Percentiles rank a stretch among this genome's conserved stretches.
These are phyloP conservation scores for Suillus alpinus DNA, from an alignment of 768 basidiomycete species.

Conservation along the genomic window DNA sequence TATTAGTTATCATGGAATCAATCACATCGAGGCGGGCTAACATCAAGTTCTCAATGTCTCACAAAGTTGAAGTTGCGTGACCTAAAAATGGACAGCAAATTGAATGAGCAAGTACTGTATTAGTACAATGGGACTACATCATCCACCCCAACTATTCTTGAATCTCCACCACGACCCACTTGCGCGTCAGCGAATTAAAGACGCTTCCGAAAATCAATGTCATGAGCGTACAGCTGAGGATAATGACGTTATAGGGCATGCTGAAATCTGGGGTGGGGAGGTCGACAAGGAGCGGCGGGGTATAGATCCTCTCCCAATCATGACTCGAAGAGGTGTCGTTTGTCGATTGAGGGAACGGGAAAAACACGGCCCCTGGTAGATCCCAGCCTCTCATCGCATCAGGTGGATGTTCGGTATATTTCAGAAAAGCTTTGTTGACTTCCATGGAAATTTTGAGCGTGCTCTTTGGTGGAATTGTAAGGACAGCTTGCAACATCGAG, in stretches of 20 bases:
- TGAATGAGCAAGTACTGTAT: background rate
- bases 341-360: constrained; percentile 27
- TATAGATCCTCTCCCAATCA: constrained; percentile 57
- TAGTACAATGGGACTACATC: background rate
- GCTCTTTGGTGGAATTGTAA: constrained; percentile 68
- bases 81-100: background rate
- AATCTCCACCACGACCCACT: constrained; percentile 60
- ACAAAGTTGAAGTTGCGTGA: background rate
- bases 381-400: constrained; percentile 97
- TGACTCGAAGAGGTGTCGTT: background rate
- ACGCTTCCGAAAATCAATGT: constrained; percentile 92
- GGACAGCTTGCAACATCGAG: constrained; percentile 67
- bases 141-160: constrained; percentile 12
- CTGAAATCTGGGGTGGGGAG: constrained; percentile 99
- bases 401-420: constrained; percentile 94
- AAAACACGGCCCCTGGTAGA: constrained; percentile 80
- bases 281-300: constrained; percentile 78
- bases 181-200: constrained; percentile 82
- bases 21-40: too few species aligned
- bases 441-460: constrained; percentile 68
- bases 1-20: background rate
- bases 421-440: constrained; percentile 79
- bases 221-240: constrained; percentile 87
- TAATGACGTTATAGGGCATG: constrained; percentile 99
- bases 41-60: background rate